Evolutionary conservation across 2,329 filamentous ascomycete species (phyloP).

Genomic region (Xylaria sp.): DNA sequence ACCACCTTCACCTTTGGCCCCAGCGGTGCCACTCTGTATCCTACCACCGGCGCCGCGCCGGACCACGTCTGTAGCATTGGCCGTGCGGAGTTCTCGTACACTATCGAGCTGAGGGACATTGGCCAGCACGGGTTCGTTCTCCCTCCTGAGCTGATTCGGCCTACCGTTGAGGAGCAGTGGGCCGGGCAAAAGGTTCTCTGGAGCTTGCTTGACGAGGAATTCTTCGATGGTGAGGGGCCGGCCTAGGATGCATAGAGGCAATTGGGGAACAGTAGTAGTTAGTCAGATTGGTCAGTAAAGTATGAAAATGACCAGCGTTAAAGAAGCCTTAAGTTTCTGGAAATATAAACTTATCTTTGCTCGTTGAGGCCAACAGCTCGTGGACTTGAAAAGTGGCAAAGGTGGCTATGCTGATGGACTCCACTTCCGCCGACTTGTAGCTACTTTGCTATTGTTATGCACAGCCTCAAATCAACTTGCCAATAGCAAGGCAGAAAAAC

Average conservation of each 20-base stretch:
- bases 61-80: conserved; percentile 45
- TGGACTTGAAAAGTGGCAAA: no score
- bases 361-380: no score
- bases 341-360: no score
- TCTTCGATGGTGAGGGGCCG: conserved; percentile 50
- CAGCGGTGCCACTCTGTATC: conserved; percentile 44
- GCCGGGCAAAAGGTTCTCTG: conserved; percentile 52
- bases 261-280: no score
- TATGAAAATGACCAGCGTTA: no score
- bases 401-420: no score
- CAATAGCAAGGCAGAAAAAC: no score
- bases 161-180: conserved; percentile 49
- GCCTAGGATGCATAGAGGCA: conserved; percentile 8
- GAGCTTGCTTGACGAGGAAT: conserved; percentile 49
- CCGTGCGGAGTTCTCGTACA: conserved; percentile 45
- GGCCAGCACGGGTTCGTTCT: conserved; percentile 45
- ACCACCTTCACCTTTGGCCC: conserved; percentile 46
- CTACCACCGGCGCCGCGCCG: conserved; percentile 43
- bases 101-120: conserved; percentile 45
- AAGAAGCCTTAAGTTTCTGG: no score
- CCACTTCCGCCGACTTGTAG: no score
- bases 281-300: no score
- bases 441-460: no score
- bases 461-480: no score
- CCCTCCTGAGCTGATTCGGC: conserved; percentile 43